Percentiles rank a stretch among this genome's conserved stretches.
Evolutionary conservation across 345 rosid species (phyloP).

Genomic region (Zanthoxylum bungeanum): DNA sequence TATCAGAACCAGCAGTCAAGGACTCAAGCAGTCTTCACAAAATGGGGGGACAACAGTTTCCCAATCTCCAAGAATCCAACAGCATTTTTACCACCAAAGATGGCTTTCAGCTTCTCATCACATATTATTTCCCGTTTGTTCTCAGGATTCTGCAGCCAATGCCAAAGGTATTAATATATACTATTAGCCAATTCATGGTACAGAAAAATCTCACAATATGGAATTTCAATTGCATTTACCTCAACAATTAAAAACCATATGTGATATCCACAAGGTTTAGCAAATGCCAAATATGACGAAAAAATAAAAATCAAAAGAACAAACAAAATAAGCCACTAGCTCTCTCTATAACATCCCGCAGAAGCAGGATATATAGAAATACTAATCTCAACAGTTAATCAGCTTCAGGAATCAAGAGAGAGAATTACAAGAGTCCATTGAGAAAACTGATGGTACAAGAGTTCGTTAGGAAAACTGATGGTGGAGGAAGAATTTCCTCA

Average conservation of each 20-base stretch:
- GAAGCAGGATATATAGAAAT: neutral
- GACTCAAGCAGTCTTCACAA: constrained; percentile 45
- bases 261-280: neutral
- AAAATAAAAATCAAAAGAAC: neutral
- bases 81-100: constrained; percentile 63
- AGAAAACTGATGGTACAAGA: neutral
- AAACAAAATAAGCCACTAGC: neutral
- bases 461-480: neutral
- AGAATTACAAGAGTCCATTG: neutral
- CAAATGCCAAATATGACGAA: neutral
- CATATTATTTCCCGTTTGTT: constrained; percentile 70
- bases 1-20: constrained; percentile 1
- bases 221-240: neutral
- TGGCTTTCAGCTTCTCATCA: constrained; percentile 70
- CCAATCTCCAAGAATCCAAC: constrained; percentile 74
- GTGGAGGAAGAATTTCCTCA: neutral
- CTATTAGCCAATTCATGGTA: neutral
- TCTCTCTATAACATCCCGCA: neutral
- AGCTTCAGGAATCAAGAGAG: too few species aligned
- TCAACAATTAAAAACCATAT: neutral
- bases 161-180: constrained; percentile 4
- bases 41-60: constrained; percentile 63
- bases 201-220: neutral
- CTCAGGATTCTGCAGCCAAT: constrained; percentile 58
- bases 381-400: neutral